These are phyloP conservation scores for Eleusine indica DNA, from an alignment of 176 grass and related monocot genomes.

Conservation along the genomic window DNA sequence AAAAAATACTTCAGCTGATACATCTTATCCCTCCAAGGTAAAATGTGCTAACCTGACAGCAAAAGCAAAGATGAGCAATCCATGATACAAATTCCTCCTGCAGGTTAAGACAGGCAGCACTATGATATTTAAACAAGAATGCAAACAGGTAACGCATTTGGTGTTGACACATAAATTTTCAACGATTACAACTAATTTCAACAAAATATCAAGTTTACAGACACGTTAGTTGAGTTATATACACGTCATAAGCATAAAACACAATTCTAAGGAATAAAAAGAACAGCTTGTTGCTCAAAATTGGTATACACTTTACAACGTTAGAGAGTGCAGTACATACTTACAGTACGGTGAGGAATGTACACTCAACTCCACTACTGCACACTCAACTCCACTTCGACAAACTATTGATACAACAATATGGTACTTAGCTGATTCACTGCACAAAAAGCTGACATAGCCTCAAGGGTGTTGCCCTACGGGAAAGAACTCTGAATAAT, in stretches of 20 bases:
- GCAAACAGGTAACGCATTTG: not conserved
- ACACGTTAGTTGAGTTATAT: not conserved
- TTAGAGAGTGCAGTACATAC: slow-evolving; percentile 39
- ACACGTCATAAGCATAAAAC: slow-evolving; percentile 17
- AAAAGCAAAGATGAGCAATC: slow-evolving; percentile 10
- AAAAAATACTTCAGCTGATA: not conserved
- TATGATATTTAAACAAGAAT: not conserved
- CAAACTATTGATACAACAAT: slow-evolving; percentile 55
- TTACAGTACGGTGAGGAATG: slow-evolving; percentile 44
- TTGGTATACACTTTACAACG: slow-evolving; percentile 30
- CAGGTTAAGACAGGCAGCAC: slow-evolving; percentile 2
- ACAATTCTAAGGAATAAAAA: not conserved
- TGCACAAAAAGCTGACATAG: not conserved
- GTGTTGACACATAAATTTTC: not conserved
- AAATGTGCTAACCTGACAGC: slow-evolving; percentile 5
- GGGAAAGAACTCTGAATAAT: slow-evolving; percentile 33
- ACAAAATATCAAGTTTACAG: not conserved
- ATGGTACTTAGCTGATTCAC: slow-evolving; percentile 41
- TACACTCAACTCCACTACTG: slow-evolving; percentile 37
- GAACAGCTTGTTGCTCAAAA: not conserved
- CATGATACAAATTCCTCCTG: slow-evolving; percentile 4
- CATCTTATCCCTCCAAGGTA: not conserved
- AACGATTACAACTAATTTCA: not conserved
- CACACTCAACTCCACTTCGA: slow-evolving; percentile 45
- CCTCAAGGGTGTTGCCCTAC: slow-evolving; percentile 39